Percentiles rank a stretch among this genome's conserved stretches.
Evolutionary conservation across 2,329 filamentous ascomycete genomes (phyloP).

Genomic region (Apiospora arundinis): DNA sequence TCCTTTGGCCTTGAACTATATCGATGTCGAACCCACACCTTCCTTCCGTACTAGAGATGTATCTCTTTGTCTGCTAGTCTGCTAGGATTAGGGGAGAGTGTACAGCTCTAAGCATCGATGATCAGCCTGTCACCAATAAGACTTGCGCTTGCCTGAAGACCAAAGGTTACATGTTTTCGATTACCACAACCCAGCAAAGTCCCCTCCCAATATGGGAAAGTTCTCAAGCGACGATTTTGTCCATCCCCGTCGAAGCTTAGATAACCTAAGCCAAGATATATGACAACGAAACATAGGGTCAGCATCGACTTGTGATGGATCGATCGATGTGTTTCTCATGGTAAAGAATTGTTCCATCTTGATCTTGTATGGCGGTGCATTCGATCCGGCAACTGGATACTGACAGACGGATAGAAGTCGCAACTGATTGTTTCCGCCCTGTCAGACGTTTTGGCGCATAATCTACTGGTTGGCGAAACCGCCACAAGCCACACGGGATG

Average conservation of each 20-base stretch:
- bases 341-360: background rate
- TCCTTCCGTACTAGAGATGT: background rate
- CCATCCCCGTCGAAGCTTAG: background rate
- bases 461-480: background rate
- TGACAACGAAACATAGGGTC: background rate
- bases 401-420: background rate
- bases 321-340: background rate
- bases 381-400: background rate
- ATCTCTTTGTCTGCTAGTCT: background rate
- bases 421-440: background rate
- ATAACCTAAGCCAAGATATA: background rate
- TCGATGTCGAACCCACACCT: background rate
- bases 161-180: background rate
- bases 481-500: conserved; percentile 10
- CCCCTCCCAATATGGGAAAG: background rate
- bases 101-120: background rate
- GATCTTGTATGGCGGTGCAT: background rate
- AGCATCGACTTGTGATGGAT: background rate
- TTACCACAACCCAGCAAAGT: background rate
- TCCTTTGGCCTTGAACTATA: background rate
- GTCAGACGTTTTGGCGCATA: background rate
- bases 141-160: too few species aligned
- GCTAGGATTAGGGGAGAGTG: background rate
- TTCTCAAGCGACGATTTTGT: background rate
- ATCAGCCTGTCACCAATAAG: background rate